A percentile compares a stretch with the other conserved stretches of the same genome.
Evolutionary conservation across 495 filamentous ascomycete species (phyloP).

Genomic region (Lepidopterella palustris): DNA sequence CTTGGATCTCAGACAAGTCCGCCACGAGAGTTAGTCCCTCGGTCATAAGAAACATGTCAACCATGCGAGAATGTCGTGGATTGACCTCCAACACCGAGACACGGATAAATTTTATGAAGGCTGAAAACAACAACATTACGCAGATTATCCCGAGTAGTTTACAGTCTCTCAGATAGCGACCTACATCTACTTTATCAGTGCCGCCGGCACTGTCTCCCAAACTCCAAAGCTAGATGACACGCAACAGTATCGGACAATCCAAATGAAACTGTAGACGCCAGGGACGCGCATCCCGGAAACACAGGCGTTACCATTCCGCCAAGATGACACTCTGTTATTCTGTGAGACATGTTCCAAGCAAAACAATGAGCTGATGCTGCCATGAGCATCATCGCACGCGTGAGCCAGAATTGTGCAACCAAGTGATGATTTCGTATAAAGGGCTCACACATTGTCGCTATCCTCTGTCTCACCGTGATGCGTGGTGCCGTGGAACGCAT

Average conservation of each 20-base stretch:
- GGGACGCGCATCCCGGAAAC: background rate
- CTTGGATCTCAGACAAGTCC: background rate
- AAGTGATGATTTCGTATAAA: background rate
- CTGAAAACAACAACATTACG: too few species aligned
- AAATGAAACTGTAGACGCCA: background rate
- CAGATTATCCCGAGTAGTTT: too few species aligned
- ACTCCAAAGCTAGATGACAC: background rate
- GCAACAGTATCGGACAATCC: background rate
- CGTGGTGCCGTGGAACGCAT: constrained; percentile 52
- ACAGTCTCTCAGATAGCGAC: too few species aligned
- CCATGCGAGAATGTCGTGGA: background rate
- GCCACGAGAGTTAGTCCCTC: background rate
- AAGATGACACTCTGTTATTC: background rate
- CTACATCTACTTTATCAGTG: background rate
- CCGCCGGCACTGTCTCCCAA: background rate
- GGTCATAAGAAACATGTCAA: background rate
- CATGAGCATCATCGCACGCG: background rate
- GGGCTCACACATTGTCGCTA: constrained; percentile 4
- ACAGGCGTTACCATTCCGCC: background rate
- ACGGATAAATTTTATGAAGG: too few species aligned
- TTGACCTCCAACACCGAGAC: background rate
- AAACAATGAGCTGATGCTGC: background rate
- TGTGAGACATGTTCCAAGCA: background rate
- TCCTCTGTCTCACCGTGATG: constrained; percentile 36
- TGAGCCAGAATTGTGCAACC: background rate